Base-by-base conservation (phyloP, 208 protist genomes). In the Sergeia podlipaevii region DNA sequence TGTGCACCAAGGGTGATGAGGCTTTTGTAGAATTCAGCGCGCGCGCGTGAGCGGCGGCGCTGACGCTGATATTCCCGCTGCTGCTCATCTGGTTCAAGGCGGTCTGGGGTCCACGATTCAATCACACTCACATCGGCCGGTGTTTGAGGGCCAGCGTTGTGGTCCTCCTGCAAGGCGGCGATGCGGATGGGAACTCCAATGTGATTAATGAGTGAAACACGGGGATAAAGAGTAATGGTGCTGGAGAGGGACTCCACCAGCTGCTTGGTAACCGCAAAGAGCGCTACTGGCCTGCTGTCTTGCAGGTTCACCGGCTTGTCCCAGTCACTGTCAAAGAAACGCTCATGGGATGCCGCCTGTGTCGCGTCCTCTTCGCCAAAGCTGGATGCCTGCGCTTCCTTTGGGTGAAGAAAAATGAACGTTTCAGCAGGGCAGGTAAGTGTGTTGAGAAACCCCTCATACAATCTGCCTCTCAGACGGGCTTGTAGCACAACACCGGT, bases 151-250 rank as follows among this genome's bases (percentile, higher is more conserved):
- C 77, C 75, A 8, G 63, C 75, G n/a, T 51, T 54, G 10, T 33
- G 49, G 54, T 89, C 77, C 28, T 59, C 37, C 64, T 92, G 85
- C 60, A 74, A 89, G 7, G 85, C 38, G 5, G 70, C 59, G 11
- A 89, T 46, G 23, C 63, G 60, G 36, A 84, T 53, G 4, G 79
- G 68, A n/a, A 89, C 64, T 15, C 85, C 85, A 7, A 83, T 69
- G 60, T 88, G 80, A 62, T 92, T 92, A 18, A 89, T 37, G 5
- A 92, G 52, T 7, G 71, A 79, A 8, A 89, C 51, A 15, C 80
- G 75, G 18, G 85, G 85, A 30, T 82, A 74, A 20, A 92, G 69
- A 13, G 71, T 56, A 36, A 92, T 69, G 43, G 71, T 64, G 20
- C 47, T 67, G 41, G 80, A 79, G 23, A 80, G 46, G 32, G 69